A percentile compares a stretch with the other conserved stretches of the same genome.
Evolutionary conservation across 148 eudicot species (phyloP).

Genomic region (Cornus kousa): DNA sequence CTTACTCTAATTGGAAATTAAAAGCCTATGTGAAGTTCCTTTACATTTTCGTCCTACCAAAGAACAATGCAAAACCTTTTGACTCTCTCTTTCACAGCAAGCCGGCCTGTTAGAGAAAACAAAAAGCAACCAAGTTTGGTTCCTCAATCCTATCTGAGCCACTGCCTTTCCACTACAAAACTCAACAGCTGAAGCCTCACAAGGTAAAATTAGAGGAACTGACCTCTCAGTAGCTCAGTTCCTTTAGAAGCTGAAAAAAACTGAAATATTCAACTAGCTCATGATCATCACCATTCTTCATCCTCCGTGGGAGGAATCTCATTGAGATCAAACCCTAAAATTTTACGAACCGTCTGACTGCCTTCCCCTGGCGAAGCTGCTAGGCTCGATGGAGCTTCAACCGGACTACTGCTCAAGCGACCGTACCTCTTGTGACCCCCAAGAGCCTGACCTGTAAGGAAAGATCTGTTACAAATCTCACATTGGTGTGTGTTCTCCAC

Average conservation of each 20-base stretch:
- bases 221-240: neutral
- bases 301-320: slow-evolving; percentile 18
- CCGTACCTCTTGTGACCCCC: slow-evolving; percentile 45
- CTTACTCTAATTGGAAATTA: too few relatives aligned
- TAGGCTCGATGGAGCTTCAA: slow-evolving; percentile 3
- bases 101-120: neutral
- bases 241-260: neutral
- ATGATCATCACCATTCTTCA: slow-evolving; percentile 4
- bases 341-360: neutral
- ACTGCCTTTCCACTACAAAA: neutral
- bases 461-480: slow-evolving; percentile 28
- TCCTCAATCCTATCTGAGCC: neutral
- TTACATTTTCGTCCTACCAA: slow-evolving; percentile 8
- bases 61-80: slow-evolving; percentile 13
- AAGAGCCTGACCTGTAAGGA: slow-evolving; percentile 42
- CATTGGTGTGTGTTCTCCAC: slow-evolving; percentile 14
- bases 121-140: slow-evolving; percentile 4
- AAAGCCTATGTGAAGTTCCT: slow-evolving; percentile 6
- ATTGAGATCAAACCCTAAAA: slow-evolving; percentile 22
- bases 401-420: slow-evolving; percentile 18
- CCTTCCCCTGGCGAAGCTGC: neutral
- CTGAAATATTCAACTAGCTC: neutral
- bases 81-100: slow-evolving; percentile 1
- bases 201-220: slow-evolving; percentile 6
- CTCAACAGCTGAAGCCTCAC: neutral